Evolutionary conservation across 2,329 filamentous ascomycete species (phyloP).

Genomic region (Colletotrichum sp.): DNA sequence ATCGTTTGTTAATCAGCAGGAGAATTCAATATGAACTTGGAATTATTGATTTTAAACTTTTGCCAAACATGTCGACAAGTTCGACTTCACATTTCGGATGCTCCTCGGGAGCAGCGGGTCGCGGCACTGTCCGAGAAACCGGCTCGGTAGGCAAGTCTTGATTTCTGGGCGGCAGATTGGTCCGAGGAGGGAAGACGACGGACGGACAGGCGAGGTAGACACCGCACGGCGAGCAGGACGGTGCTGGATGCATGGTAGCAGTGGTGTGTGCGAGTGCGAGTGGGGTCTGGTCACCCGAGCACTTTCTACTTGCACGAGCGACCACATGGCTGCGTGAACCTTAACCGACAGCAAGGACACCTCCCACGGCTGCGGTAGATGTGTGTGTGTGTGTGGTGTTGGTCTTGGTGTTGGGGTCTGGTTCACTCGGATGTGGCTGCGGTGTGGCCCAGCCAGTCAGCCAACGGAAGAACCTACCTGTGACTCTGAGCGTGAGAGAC

Average conservation of each 20-base stretch:
- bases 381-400: background rate
- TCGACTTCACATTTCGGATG: background rate
- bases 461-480: background rate
- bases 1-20: background rate
- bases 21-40: background rate
- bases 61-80: background rate
- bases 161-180: background rate
- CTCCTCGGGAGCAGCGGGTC: slow-evolving; percentile 7
- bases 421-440: background rate
- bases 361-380: background rate
- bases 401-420: background rate
- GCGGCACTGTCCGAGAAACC: background rate
- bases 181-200: background rate
- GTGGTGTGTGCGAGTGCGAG: background rate
- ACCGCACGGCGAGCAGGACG: background rate
- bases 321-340: background rate
- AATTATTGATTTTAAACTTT: background rate
- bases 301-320: background rate
- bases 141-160: background rate
- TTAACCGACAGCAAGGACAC: background rate
- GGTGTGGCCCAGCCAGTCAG: background rate
- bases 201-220: background rate
- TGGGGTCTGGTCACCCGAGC: slow-evolving; percentile 8
- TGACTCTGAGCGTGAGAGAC: slow-evolving; percentile 16
- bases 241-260: background rate